phyloP scores from a whole-genome alignment of 2,329 filamentous ascomycete species.

The Monosporascus sp. region DNA sequence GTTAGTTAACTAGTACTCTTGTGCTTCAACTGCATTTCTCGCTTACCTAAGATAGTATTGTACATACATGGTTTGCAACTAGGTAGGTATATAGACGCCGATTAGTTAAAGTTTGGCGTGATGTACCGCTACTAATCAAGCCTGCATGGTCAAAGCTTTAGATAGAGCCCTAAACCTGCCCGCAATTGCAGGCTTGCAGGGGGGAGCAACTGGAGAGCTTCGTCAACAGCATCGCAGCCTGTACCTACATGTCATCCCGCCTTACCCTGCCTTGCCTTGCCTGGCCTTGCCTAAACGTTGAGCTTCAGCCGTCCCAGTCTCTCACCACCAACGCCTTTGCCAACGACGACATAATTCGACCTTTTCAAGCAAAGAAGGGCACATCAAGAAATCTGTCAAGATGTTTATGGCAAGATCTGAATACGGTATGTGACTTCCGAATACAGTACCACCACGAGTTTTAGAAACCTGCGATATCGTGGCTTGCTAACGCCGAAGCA shows the following conservation, averaged over 20 bases:
- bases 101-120: too few species aligned
- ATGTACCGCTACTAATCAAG: too few species aligned
- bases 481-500: constrained; percentile 24
- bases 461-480: constrained; percentile 3
- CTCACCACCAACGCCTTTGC: neutral
- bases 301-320: constrained; percentile 2
- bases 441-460: constrained; percentile 14
- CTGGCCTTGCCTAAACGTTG: neutral
- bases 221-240: constrained; percentile 30
- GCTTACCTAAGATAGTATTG: too few species aligned
- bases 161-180: neutral
- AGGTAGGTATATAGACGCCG: too few species aligned
- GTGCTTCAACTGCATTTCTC: neutral
- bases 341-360: neutral
- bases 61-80: too few species aligned
- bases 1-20: neutral
- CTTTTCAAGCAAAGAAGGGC: neutral
- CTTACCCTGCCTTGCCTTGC: constrained; percentile 5
- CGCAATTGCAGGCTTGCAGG: neutral
- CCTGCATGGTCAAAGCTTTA: constrained; percentile 1
- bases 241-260: constrained; percentile 5
- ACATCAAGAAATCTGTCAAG: constrained; percentile 45
- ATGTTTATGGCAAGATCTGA: constrained; percentile 99
- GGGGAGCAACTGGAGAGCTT: constrained; percentile 13
- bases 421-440: constrained; percentile 70